Base-by-base conservation (phyloP, 345 rosid genomes). In the Murraya koenigii region DNA sequence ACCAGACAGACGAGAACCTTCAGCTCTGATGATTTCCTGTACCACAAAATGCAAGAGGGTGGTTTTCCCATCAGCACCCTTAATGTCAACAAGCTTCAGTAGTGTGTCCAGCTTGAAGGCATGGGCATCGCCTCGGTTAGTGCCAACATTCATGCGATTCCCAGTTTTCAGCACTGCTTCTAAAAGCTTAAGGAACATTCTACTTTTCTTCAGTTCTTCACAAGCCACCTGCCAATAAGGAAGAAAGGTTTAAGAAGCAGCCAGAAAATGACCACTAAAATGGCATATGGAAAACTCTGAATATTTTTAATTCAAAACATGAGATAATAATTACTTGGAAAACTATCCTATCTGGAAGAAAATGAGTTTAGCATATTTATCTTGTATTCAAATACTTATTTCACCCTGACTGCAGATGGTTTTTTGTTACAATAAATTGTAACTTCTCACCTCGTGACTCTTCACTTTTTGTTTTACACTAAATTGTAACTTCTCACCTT, bases 91-190 rank as follows among this genome's bases (percentile, higher is more conserved):
- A 39, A 91, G 93, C 61, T 94, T 96, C 33, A 94, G 85, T 39
- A 96, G 97, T 0, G 98, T 96, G 79, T 96, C 97, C 9, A 96
- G 97, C 92, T 94, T 96, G 90, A 94, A 96, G 41, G 99, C 97
- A 2, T 86, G 95, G 0, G 99, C 99, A 64, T 91, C 97, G 0
- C 99, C 97, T 8, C 94, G 89, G 76, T 90, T 90, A n/a, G 99
- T 96, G 73, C 97, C 97, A 54, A 92, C 89, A 60, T 96, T 94
- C 99, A 94, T 94, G 32, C 97, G 85, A 83, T 96, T 94, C 66
- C 99, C 97, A 0, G 99, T 94, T 79, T 87, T 93, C 23, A 94
- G 94, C 71, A 96, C 98, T 2, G 99, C 99, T 83, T 96, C 97
- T 7, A 93, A 79, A 78, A 96, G 98, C 86, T 92, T 96, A 69